These are phyloP conservation scores for Wickerhamiella spandovensis DNA, from an alignment of 805 yeast genomes.

Conservation along the genomic window DNA sequence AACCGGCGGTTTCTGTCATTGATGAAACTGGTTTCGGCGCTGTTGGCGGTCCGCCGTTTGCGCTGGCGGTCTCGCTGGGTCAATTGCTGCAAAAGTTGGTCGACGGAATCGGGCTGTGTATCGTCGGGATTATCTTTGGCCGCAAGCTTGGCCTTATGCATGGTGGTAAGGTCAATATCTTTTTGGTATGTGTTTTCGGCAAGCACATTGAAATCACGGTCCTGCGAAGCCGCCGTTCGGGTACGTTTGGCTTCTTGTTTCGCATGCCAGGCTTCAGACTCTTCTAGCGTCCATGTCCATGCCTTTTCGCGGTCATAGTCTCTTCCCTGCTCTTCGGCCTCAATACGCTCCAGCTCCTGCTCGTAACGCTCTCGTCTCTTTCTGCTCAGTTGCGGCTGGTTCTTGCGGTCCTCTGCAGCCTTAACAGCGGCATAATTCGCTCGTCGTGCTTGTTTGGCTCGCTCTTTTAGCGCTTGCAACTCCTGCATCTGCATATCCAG, in stretches of 20 bases:
- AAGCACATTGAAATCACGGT: neutral
- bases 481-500: neutral
- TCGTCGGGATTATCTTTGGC: neutral
- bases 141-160: neutral
- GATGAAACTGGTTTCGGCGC: neutral
- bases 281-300: neutral
- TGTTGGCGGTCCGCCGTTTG: neutral
- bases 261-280: neutral
- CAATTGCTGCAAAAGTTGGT: neutral
- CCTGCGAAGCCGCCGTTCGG: neutral
- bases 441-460: neutral
- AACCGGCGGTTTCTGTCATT: neutral
- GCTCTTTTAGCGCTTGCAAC: neutral
- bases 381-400: neutral
- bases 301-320: neutral
- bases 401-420: neutral
- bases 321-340: neutral
- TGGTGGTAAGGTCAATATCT: neutral
- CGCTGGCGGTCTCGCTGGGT: neutral
- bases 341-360: neutral
- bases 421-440: neutral
- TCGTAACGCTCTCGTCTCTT: neutral
- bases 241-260: neutral
- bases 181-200: neutral
- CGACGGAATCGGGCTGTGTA: neutral